Percentiles rank a stretch among this genome's conserved stretches.
phyloP scores from a whole-genome alignment of 805 yeast genomes.

The Candida multigemmis region DNA sequence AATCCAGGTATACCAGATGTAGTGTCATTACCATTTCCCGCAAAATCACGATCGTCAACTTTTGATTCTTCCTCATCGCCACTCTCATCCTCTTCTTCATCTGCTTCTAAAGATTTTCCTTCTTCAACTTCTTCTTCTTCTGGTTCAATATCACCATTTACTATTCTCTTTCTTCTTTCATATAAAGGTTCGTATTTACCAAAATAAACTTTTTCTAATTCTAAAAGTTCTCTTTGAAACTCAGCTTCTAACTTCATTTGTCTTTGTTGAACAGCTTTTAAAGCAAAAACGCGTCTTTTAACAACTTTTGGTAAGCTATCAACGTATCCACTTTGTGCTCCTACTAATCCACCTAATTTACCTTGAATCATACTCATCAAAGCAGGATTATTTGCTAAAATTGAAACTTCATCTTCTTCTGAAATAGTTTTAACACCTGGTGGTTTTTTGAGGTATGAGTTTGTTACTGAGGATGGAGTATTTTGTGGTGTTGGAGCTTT shows the following conservation, averaged over 20 bases:
- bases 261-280: constrained; percentile 72
- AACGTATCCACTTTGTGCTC: constrained; percentile 81
- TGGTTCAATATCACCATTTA: constrained; percentile 71
- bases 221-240: constrained; percentile 82
- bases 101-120: constrained; percentile 66
- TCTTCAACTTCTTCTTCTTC: constrained; percentile 65
- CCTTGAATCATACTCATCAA: constrained; percentile 84
- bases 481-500: constrained; percentile 98
- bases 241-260: constrained; percentile 82
- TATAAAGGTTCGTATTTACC: constrained; percentile 68
- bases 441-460: constrained; percentile 60
- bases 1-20: constrained; percentile 82
- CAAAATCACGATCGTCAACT: constrained; percentile 32
- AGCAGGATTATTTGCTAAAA: constrained; percentile 65
- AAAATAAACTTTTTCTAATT: constrained; percentile 74
- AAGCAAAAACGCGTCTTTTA: constrained; percentile 68
- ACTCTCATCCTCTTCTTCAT: constrained; percentile 33
- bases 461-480: constrained; percentile 85
- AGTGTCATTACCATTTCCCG: constrained; percentile 26
- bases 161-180: constrained; percentile 60
- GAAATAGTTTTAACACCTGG: constrained; percentile 56
- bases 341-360: constrained; percentile 74
- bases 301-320: constrained; percentile 64
- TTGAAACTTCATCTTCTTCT: constrained; percentile 46
- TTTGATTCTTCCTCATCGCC: constrained; percentile 14